Conservation (phyloP, 495 filamentous ascomycete species). For the Jackrogersella minutella region DNA sequence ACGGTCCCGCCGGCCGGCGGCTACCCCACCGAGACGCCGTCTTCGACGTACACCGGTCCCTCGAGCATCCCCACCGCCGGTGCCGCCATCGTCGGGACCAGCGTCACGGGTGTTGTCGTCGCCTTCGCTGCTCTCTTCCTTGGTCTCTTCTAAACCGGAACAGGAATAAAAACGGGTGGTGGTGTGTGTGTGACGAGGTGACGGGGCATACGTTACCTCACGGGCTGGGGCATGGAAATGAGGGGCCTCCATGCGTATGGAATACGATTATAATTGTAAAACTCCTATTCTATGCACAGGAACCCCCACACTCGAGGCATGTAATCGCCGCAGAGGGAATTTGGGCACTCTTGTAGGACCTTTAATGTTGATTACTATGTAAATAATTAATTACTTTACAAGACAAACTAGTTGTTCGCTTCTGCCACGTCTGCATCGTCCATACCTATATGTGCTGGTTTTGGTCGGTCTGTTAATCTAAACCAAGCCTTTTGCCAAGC, state of each 20-base stretch:
- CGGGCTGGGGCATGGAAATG: not conserved
- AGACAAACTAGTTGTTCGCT: too few species aligned
- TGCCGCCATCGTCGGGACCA: constrained; percentile 27
- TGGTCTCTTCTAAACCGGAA: constrained; percentile 34
- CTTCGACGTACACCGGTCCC: constrained; percentile 16
- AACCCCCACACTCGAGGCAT: not conserved
- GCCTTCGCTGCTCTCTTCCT: constrained; percentile 38
- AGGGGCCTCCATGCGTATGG: constrained; percentile 6
- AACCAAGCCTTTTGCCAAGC: too few species aligned
- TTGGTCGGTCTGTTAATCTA: too few species aligned
- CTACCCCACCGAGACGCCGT: constrained; percentile 22
- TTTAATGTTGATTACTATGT: constrained; percentile 30
- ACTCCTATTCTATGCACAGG: constrained; percentile 11
- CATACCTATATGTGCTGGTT: too few species aligned
- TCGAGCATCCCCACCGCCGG: constrained; percentile 35
- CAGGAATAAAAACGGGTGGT: not conserved
- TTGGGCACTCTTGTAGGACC: not conserved
- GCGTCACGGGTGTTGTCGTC: constrained; percentile 34
- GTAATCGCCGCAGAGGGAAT: not conserved
- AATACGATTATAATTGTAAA: constrained; percentile 20
- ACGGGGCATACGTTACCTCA: not conserved
- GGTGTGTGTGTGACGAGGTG: not conserved
- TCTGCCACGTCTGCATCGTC: too few species aligned
- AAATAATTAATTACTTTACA: constrained; percentile 10
- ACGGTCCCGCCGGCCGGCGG: constrained; percentile 10